These are phyloP conservation scores for Exserohilum turcica DNA, from an alignment of 2,329 filamentous ascomycete genomes.

Conservation along the genomic window DNA sequence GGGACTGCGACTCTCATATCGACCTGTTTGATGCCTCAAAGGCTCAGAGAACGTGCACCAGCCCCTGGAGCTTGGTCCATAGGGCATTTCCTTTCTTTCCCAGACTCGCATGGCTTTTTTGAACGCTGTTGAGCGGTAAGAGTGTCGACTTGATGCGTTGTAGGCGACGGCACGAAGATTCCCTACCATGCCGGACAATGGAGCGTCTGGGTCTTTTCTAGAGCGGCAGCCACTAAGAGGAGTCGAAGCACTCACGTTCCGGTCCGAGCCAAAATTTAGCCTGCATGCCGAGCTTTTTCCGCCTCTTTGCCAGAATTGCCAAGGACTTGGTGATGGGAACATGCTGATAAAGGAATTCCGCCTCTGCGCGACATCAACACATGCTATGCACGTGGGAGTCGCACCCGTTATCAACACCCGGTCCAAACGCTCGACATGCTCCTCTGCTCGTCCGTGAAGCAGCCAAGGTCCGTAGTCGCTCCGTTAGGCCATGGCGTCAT, in stretches of 20 bases:
- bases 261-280: background rate
- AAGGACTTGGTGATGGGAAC: conserved; percentile 3
- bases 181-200: background rate
- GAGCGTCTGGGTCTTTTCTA: background rate
- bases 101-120: background rate
- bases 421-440: background rate
- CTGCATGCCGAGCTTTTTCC: background rate
- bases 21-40: background rate
- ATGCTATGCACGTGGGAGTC: background rate
- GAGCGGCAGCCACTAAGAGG: background rate
- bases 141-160: background rate
- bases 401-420: background rate
- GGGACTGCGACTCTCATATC: too few relatives aligned
- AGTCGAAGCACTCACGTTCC: background rate
- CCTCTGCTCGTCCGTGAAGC: background rate
- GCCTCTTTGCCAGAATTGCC: background rate
- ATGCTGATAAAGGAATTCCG: background rate
- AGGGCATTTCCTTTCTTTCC: background rate
- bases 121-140: background rate
- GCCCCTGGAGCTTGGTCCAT: background rate
- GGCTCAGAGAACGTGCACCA: too few relatives aligned
- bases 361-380: background rate
- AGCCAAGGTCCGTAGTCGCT: background rate
- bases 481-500: background rate
- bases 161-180: background rate